phyloP scores from a whole-genome alignment of 129 eudicot genomes.

The Helichrysum umbraculigerum region DNA sequence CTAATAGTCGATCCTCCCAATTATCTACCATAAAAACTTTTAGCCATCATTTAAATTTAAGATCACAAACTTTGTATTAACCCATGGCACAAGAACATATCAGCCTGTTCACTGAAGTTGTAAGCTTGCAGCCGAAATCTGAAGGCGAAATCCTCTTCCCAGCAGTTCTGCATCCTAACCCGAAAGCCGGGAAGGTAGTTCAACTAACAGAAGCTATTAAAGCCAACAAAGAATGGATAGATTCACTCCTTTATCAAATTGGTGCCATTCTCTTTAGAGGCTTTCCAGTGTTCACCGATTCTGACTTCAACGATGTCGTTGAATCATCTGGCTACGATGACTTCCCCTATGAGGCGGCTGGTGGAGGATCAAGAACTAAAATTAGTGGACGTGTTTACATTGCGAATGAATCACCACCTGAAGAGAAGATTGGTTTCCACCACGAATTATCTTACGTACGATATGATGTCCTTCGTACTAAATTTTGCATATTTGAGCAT shows the following conservation, averaged over 20 bases:
- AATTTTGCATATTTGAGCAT: no score
- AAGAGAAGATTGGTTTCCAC: not conserved
- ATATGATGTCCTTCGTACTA: constrained; percentile 17
- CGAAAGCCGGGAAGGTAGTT: not conserved
- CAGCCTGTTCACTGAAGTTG: not conserved
- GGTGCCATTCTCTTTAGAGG: constrained; percentile 74
- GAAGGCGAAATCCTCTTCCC: no score
- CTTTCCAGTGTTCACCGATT: constrained; percentile 38
- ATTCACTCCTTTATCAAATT: constrained; percentile 40
- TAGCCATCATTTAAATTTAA: no score
- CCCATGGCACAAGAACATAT: not conserved
- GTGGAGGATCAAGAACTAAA: constrained; percentile 60
- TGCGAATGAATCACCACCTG: constrained; percentile 73
- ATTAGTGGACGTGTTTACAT: constrained; percentile 73
- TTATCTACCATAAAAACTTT: not conserved
- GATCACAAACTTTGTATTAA: not conserved
- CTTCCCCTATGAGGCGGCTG: constrained; percentile 70
- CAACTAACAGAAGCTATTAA: constrained; percentile 34
- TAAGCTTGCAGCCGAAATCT: not conserved
- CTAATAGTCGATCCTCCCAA: no score
- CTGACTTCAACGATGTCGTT: constrained; percentile 66
- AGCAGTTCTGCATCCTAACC: no score
- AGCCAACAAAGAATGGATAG: constrained; percentile 47
- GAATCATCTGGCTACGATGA: constrained; percentile 71
- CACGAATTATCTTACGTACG: not conserved